Evolutionary conservation across 148 eudicot genomes (phyloP).

Genomic region (Amaranthus hypochondriacus): DNA sequence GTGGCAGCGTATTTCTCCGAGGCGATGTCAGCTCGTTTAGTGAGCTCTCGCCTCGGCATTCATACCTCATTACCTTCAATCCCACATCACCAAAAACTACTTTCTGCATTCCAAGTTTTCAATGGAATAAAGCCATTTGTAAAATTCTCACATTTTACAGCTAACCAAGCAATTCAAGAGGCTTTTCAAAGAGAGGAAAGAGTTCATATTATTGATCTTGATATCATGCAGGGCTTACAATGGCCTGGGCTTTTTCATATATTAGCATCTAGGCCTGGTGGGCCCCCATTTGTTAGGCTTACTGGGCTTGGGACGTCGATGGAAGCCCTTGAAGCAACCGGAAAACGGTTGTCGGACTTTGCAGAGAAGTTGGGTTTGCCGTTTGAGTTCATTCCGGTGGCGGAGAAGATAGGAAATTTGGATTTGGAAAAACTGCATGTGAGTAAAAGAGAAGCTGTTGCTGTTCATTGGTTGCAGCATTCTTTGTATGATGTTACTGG

Average conservation of each 20-base stretch:
- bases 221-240: constrained; percentile 92
- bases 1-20: constrained; percentile 96
- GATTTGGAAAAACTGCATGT: constrained; percentile 63
- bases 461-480: constrained; percentile 96
- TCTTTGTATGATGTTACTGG: constrained; percentile 92
- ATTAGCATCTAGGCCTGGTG: constrained; percentile 81
- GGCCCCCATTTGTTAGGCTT: constrained; percentile 69
- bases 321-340: constrained; percentile 80
- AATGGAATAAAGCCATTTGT: constrained; percentile 91
- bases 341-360: constrained; percentile 75
- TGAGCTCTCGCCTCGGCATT: constrained; percentile 61
- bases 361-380: constrained; percentile 79
- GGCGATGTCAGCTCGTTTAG: constrained; percentile 85
- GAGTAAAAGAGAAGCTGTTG: constrained; percentile 78
- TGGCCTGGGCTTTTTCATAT: constrained; percentile 97
- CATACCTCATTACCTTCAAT: constrained; percentile 46
- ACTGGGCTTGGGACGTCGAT: constrained; percentile 76
- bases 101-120: constrained; percentile 84
- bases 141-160: constrained; percentile 91
- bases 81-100: constrained; percentile 53
- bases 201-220: constrained; percentile 88
- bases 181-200: constrained; percentile 80
- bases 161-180: constrained; percentile 94
- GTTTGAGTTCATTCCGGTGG: constrained; percentile 72
- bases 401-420: constrained; percentile 78